Percentiles rank a stretch among this genome's conserved stretches.
These are phyloP conservation scores for Sporodiniella umbellata DNA, from an alignment of 371 early-diverging fungal genomes.

Conservation along the genomic window DNA sequence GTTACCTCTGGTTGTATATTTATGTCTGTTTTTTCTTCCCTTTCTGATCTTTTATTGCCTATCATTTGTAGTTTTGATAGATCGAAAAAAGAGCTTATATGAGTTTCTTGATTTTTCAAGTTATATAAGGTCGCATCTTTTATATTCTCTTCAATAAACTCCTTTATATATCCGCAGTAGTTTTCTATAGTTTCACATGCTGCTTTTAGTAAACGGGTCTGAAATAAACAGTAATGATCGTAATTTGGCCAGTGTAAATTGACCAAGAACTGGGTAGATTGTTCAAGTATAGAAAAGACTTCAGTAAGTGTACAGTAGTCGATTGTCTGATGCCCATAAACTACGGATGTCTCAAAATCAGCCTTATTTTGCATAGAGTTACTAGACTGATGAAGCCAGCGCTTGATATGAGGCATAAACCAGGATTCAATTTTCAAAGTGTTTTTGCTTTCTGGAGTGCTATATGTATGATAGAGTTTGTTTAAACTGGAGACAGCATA, in stretches of 20 bases:
- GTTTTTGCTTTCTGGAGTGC: slow-evolving; percentile 20
- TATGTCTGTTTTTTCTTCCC: too few relatives aligned
- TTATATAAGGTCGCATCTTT: too few relatives aligned
- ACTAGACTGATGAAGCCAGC: too few relatives aligned
- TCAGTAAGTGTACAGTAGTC: slow-evolving; percentile 75
- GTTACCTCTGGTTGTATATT: not conserved
- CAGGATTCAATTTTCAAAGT: slow-evolving; percentile 51
- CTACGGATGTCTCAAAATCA: too few relatives aligned
- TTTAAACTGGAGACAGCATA: slow-evolving; percentile 24
- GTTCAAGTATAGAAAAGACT: slow-evolving; percentile 62
- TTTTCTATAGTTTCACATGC: slow-evolving; percentile 33
- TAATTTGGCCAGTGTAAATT: slow-evolving; percentile 68
- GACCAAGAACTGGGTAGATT: slow-evolving; percentile 55
- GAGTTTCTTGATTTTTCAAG: too few relatives aligned
- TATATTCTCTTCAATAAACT: slow-evolving; percentile 6
- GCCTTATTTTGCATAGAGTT: too few relatives aligned
- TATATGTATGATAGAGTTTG: slow-evolving; percentile 20
- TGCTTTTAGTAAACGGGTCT: slow-evolving; percentile 57
- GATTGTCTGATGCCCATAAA: too few relatives aligned
- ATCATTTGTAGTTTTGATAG: slow-evolving; percentile 21
- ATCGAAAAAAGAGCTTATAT: slow-evolving; percentile 10
- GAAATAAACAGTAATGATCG: slow-evolving; percentile 55
- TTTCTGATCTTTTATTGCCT: slow-evolving; percentile 1
- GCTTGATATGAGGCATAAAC: slow-evolving; percentile 52
- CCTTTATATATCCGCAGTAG: slow-evolving; percentile 29